A percentile compares a stretch with the other conserved stretches of the same genome.
phyloP scores from a whole-genome alignment of 169 alveolate species.

The Cryptosporidium sp. region DNA sequence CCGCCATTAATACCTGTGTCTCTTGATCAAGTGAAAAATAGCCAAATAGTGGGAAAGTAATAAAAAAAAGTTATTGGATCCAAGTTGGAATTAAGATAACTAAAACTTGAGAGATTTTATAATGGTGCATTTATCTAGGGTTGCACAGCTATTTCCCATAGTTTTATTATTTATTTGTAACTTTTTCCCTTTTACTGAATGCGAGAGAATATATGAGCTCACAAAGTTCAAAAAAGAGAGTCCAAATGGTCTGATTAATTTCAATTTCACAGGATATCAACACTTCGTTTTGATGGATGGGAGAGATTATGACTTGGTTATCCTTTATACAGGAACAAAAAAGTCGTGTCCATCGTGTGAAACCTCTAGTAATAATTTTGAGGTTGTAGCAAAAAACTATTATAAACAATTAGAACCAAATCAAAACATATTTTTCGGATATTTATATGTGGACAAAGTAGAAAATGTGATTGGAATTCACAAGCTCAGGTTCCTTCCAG shows the following conservation, averaged over 20 bases:
- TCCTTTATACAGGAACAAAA: conserved; percentile 62
- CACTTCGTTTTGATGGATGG: conserved; percentile 50
- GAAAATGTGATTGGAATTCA: conserved; percentile 63
- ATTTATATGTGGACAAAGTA: conserved; percentile 57
- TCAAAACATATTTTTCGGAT: conserved; percentile 36
- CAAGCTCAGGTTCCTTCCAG: conserved; percentile 56
- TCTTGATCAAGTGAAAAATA: conserved; percentile 35
- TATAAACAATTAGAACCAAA: conserved; percentile 29
- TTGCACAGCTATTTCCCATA: not conserved
- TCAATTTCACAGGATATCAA: conserved; percentile 72
- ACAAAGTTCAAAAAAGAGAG: not conserved
- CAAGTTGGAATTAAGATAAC: not conserved
- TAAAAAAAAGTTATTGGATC: conserved; percentile 12
- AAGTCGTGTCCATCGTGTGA: conserved; percentile 47
- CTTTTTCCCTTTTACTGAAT: not conserved
- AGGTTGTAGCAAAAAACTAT: conserved; percentile 39
- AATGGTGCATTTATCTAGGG: not conserved
- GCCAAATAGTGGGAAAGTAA: conserved; percentile 4
- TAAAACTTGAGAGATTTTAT: not conserved
- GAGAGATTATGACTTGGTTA: conserved; percentile 50
- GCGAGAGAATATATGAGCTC: conserved; percentile 49
- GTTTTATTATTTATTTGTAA: not conserved
- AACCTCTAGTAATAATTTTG: conserved; percentile 38
- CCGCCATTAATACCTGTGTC: conserved; percentile 34
- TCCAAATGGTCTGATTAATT: conserved; percentile 27